Evolutionary conservation across 202 grass and related monocot genomes (phyloP).

Genomic region (Schoenoplectus tabernaemontani): DNA sequence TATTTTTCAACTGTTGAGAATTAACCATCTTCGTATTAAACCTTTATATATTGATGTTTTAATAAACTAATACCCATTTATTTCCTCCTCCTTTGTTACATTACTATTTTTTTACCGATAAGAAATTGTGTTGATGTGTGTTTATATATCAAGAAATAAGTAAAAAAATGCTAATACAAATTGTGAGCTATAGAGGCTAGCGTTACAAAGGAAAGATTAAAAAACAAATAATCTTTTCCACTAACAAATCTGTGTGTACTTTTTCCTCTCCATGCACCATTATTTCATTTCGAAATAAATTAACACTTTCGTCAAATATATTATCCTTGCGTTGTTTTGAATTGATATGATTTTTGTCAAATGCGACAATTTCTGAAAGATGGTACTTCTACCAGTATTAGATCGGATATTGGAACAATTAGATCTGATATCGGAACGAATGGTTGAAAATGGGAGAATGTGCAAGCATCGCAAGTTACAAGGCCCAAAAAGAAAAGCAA

Average conservation of each 20-base stretch:
- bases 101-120: no score
- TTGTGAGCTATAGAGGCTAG: not conserved
- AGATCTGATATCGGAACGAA: not conserved
- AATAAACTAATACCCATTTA: not conserved
- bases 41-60: not conserved
- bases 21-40: not conserved
- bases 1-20: not conserved
- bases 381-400: no score
- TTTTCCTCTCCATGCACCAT: not conserved
- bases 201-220: not conserved
- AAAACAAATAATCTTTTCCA: not conserved
- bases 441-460: slow-evolving; percentile 2
- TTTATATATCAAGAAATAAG: not conserved
- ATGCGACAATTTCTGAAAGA: not conserved
- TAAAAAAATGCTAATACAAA: not conserved
- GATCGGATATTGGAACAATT: no score
- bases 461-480: not conserved
- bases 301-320: no score
- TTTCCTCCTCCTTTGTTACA: no score
- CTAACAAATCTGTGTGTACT: not conserved
- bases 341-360: not conserved
- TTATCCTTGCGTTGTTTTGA: not conserved
- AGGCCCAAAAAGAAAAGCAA: not conserved
- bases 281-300: not conserved
- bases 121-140: no score